A percentile compares a stretch with the other conserved stretches of the same genome.
phyloP scores from a whole-genome alignment of 768 basidiomycete species.

The Rhodotorula diobovata region DNA sequence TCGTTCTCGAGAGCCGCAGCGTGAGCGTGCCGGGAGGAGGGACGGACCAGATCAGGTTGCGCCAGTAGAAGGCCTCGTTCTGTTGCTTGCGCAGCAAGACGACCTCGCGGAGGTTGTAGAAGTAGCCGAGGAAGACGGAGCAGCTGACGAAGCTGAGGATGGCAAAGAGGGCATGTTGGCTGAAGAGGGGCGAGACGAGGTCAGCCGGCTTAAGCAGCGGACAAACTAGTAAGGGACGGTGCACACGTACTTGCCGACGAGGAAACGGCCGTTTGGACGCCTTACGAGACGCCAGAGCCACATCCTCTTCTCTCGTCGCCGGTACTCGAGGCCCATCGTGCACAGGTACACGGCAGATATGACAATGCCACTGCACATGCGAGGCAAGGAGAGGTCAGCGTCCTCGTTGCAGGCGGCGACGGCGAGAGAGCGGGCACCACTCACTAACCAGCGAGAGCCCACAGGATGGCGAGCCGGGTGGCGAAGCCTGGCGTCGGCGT shows the following conservation, averaged over 20 bases:
- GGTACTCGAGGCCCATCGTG: background rate
- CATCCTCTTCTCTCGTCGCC: background rate
- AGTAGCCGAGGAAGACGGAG: conserved; percentile 7
- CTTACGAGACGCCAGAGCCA: conserved; percentile 14
- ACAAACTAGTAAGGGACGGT: background rate
- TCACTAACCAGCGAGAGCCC: conserved; percentile 5
- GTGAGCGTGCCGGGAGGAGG: background rate
- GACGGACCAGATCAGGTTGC: conserved; percentile 1
- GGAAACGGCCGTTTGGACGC: conserved; percentile 2
- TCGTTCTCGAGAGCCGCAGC: too few relatives aligned
- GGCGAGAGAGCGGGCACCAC: background rate
- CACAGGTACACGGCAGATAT: background rate
- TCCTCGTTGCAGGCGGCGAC: too few relatives aligned
- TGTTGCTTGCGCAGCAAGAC: background rate
- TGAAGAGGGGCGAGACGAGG: background rate
- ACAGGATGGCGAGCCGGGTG: background rate
- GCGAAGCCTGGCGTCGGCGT: background rate
- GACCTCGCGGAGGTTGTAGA: conserved; percentile 1
- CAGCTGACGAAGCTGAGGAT: conserved; percentile 5
- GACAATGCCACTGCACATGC: background rate
- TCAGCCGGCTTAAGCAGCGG: background rate
- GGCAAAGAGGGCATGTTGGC: conserved; percentile 24
- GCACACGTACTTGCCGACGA: conserved; percentile 8
- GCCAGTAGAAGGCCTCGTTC: conserved; percentile 7
- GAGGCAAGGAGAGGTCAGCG: too few relatives aligned